phyloP scores from a whole-genome alignment of 441 rosid species.

The Syzygium malaccense region DNA sequence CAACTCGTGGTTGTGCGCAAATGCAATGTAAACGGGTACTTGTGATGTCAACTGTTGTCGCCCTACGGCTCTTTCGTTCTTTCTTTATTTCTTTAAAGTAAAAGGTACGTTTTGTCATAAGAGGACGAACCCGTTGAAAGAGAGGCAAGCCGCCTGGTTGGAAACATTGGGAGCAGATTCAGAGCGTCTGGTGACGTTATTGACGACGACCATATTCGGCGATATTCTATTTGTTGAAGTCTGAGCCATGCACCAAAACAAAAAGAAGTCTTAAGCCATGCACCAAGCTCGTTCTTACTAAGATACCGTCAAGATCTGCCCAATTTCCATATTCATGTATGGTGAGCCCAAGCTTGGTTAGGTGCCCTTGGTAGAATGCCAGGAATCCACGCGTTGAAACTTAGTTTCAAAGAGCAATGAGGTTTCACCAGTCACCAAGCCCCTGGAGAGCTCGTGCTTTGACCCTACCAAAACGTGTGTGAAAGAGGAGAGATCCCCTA shows the following conservation, averaged over 20 bases:
- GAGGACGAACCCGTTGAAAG: neutral
- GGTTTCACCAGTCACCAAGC: neutral
- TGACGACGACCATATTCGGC: neutral
- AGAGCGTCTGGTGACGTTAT: neutral
- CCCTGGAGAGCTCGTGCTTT: neutral
- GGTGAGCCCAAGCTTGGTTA: neutral
- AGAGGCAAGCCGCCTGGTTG: neutral
- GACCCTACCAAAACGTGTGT: neutral
- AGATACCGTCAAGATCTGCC: neutral
- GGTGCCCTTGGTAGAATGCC: neutral
- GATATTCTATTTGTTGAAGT: neutral
- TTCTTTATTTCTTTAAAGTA: neutral
- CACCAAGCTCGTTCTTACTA: neutral
- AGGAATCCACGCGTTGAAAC: neutral
- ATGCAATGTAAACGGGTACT: neutral
- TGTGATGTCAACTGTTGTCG: neutral
- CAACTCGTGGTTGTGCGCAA: neutral
- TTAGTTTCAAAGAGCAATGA: neutral
- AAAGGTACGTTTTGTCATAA: neutral
- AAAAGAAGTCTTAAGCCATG: neutral
- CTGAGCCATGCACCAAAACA: neutral
- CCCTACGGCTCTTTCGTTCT: neutral
- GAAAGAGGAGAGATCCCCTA: neutral
- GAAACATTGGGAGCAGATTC: neutral
- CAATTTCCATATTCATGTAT: neutral